These are phyloP conservation scores for Rhizophora mangle DNA, from an alignment of 345 rosid genomes.

Conservation along the genomic window DNA sequence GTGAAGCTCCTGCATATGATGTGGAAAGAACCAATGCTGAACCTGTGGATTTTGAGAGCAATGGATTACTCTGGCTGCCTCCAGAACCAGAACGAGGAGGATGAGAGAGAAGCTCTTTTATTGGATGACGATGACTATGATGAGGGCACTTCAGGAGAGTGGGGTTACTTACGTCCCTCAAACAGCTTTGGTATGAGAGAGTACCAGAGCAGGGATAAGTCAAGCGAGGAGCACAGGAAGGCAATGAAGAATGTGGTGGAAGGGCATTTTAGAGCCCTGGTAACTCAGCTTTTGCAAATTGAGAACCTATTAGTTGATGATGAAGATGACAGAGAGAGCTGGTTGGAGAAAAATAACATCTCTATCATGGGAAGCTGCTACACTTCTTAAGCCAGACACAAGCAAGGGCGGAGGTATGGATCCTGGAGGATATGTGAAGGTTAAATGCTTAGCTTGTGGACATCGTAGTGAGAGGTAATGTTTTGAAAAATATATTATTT, in stretches of 20 bases:
- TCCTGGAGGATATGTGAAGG: constrained; percentile 96
- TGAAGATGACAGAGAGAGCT: constrained; percentile 57
- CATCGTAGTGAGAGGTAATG: constrained; percentile 71
- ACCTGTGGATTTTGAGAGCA: constrained; percentile 86
- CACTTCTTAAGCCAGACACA: constrained; percentile 85
- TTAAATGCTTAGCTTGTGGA: constrained; percentile 91
- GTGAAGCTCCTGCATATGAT: constrained; percentile 49
- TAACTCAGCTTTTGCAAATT: constrained; percentile 82
- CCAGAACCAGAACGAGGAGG: constrained; percentile 98
- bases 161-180: constrained; percentile 65
- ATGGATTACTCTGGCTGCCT: constrained; percentile 82
- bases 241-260: constrained; percentile 82
- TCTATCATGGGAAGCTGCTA: constrained; percentile 95
- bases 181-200: constrained; percentile 76
- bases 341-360: constrained; percentile 89
- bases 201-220: constrained; percentile 50
- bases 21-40: constrained; percentile 42
- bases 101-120: constrained; percentile 62
- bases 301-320: constrained; percentile 62
- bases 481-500: neutral
- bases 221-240: constrained; percentile 70
- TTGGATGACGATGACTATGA: constrained; percentile 63
- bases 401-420: constrained; percentile 97
- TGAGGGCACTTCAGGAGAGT: constrained; percentile 68
- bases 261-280: constrained; percentile 90